phyloP scores from a whole-genome alignment of 2,329 filamentous ascomycete species.

The Alternaria ethzedia region DNA sequence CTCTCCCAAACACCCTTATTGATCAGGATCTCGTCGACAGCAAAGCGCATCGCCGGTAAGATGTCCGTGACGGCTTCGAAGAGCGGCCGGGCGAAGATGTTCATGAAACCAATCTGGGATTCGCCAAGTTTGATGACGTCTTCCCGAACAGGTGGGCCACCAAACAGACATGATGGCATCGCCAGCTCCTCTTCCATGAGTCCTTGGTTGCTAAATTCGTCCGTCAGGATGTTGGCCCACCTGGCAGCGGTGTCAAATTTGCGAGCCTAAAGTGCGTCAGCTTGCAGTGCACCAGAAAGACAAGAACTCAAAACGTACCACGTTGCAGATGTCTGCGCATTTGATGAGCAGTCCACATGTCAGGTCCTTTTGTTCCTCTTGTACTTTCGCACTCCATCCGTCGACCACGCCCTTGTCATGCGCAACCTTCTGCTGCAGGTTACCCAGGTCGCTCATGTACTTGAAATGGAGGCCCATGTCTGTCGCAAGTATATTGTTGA shows the following conservation, averaged over 20 bases:
- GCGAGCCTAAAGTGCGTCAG: conserved; percentile 67
- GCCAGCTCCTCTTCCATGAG: conserved; percentile 88
- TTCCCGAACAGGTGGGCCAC: conserved; percentile 77
- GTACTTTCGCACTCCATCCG: conserved; percentile 76
- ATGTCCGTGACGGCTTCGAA: conserved; percentile 89
- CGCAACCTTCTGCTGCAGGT: conserved; percentile 77
- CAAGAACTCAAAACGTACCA: conserved; percentile 67
- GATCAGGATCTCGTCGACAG: conserved; percentile 77
- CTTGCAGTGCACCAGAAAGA: background rate
- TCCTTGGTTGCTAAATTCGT: conserved; percentile 92
- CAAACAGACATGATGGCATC: conserved; percentile 86
- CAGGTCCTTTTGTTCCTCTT: conserved; percentile 78
- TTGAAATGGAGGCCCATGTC: conserved; percentile 98
- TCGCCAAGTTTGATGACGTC: conserved; percentile 83
- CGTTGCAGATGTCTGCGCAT: conserved; percentile 98
- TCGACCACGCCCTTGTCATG: conserved; percentile 68
- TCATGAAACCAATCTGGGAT: conserved; percentile 95
- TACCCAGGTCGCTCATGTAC: conserved; percentile 89
- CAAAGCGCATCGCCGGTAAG: conserved; percentile 83
- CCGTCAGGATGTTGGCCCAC: conserved; percentile 94
- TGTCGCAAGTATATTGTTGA: conserved; percentile 95
- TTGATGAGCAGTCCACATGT: conserved; percentile 95
- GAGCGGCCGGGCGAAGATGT: conserved; percentile 88
- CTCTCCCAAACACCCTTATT: conserved; percentile 79
- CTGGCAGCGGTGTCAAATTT: conserved; percentile 80